These are phyloP conservation scores for Lumnitzera racemosa DNA, from an alignment of 345 rosid genomes.

Conservation along the genomic window DNA sequence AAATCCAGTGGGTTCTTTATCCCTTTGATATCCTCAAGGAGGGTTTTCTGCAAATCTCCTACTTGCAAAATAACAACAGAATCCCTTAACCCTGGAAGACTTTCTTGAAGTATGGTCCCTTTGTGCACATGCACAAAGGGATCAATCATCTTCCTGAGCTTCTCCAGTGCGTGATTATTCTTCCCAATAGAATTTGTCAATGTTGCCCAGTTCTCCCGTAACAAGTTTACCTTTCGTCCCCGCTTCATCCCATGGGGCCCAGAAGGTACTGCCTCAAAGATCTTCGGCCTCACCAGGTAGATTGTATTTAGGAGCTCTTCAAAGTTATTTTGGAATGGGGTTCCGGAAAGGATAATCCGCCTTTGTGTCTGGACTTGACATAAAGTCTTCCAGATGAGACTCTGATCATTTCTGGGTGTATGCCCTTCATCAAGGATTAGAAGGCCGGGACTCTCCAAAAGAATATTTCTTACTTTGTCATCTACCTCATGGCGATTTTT, in stretches of 20 bases:
- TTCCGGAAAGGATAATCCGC: conserved; percentile 72
- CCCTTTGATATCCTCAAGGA: conserved; percentile 20
- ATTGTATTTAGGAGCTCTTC: conserved; percentile 57
- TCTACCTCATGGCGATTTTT: conserved; percentile 7
- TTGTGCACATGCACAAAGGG: conserved; percentile 70
- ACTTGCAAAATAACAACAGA: conserved; percentile 50
- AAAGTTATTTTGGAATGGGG: conserved; percentile 78
- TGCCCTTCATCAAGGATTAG: conserved; percentile 81
- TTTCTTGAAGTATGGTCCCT: conserved; percentile 47
- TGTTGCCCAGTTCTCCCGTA: conserved; percentile 24
- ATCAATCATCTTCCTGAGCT: conserved; percentile 28
- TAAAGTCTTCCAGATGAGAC: conserved; percentile 55
- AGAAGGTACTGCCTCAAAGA: conserved; percentile 13
- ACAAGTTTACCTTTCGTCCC: conserved; percentile 14
- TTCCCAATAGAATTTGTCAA: conserved; percentile 24
- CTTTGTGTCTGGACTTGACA: conserved; percentile 37
- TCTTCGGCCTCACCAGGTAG: conserved; percentile 41
- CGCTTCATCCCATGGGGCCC: conserved; percentile 8
- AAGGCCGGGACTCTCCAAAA: conserved; percentile 44
- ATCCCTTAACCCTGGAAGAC: conserved; percentile 60
- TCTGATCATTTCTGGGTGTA: conserved; percentile 50
- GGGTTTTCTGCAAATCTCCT: conserved; percentile 27
- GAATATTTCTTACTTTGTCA: conserved; percentile 27
- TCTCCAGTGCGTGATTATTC: conserved; percentile 14
- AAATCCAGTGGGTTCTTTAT: conserved; percentile 6